Evolutionary conservation across 108 stramenopile genomes (phyloP).

Genomic region (Schizochytrium sp.): DNA sequence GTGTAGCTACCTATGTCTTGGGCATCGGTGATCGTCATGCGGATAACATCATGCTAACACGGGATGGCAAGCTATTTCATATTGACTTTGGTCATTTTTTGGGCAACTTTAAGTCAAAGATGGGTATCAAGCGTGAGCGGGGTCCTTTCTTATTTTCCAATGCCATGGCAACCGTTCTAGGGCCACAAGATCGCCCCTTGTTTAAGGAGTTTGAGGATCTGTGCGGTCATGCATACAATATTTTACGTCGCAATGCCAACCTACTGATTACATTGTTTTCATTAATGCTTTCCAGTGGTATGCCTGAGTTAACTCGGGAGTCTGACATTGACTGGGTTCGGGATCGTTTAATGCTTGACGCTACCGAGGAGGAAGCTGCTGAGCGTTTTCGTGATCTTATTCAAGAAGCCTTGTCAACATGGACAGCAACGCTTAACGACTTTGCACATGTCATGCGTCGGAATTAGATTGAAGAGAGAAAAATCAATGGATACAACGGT

Average conservation of each 20-base stretch:
- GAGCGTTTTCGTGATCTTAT: conserved; percentile 67
- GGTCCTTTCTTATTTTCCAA: conserved; percentile 75
- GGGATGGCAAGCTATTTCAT: conserved; percentile 77
- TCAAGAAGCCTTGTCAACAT: conserved; percentile 54
- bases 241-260: conserved; percentile 66
- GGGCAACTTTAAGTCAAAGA: conserved; percentile 76
- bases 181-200: background rate
- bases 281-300: conserved; percentile 67
- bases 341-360: conserved; percentile 65
- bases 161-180: conserved; percentile 70
- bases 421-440: conserved; percentile 62
- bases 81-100: conserved; percentile 80
- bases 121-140: conserved; percentile 73
- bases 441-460: conserved; percentile 28
- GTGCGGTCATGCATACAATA: conserved; percentile 69
- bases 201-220: conserved; percentile 68
- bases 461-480: background rate
- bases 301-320: conserved; percentile 69
- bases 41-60: conserved; percentile 79
- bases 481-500: too few species aligned
- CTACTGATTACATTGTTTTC: conserved; percentile 71
- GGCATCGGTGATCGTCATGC: conserved; percentile 79
- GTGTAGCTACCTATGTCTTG: conserved; percentile 79
- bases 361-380: conserved; percentile 65
- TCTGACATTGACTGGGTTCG: conserved; percentile 69